These are phyloP conservation scores for Cytospora mali DNA, from an alignment of 2,329 filamentous ascomycete genomes.

Conservation along the genomic window DNA sequence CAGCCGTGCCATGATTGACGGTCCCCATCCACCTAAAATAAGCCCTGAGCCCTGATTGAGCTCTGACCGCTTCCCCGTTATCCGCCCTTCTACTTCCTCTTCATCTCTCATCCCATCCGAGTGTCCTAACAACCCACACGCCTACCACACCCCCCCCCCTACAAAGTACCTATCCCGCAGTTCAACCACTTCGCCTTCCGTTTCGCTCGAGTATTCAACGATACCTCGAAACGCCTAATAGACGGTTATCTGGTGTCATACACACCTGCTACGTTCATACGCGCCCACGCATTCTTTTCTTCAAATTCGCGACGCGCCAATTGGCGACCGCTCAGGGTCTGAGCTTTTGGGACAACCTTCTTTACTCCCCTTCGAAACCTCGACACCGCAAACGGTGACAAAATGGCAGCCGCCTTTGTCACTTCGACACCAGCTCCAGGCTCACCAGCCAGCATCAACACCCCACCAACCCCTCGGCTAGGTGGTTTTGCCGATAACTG, in stretches of 20 bases:
- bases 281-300: neutral
- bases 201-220: neutral
- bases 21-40: too few species aligned
- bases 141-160: too few species aligned
- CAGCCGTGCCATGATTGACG: too few species aligned
- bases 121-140: too few species aligned
- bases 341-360: neutral
- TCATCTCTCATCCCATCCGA: slow-evolving; percentile 24
- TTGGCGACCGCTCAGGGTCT: neutral
- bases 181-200: slow-evolving; percentile 4
- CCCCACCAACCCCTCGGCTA: slow-evolving; percentile 69
- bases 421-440: slow-evolving; percentile 64
- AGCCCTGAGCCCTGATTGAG: slow-evolving; percentile 6
- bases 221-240: neutral
- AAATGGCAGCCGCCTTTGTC: slow-evolving; percentile 29
- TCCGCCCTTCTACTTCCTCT: slow-evolving; percentile 31
- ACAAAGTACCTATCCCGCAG: slow-evolving; percentile 16
- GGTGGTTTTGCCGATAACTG: slow-evolving; percentile 71
- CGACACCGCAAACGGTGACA: neutral
- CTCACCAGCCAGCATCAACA: slow-evolving; percentile 52
- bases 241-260: neutral
- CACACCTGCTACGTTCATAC: neutral
- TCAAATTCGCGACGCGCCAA: neutral
- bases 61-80: slow-evolving; percentile 29
- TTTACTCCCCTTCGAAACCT: slow-evolving; percentile 1